Percentiles rank a stretch among this genome's conserved stretches.
These are phyloP conservation scores for Hysterangium stoloniferum DNA, from an alignment of 768 basidiomycete genomes.

Conservation along the genomic window DNA sequence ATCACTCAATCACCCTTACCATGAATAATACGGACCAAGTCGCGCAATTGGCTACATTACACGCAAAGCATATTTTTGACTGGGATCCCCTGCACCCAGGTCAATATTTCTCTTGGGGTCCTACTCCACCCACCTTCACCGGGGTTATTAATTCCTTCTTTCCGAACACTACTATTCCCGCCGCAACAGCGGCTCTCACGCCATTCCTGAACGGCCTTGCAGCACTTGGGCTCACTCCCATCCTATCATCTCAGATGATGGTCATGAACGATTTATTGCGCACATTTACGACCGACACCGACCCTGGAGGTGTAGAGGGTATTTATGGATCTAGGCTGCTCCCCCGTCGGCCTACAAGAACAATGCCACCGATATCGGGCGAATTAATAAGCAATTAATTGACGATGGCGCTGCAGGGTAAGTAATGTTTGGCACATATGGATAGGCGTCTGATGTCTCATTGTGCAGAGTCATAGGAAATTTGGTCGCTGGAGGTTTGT, in stretches of 20 bases:
- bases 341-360: slow-evolving; percentile 6
- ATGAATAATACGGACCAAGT: background rate
- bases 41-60: background rate
- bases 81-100: background rate
- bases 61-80: slow-evolving; percentile 7
- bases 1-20: background rate
- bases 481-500: slow-evolving; percentile 13
- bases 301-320: background rate
- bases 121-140: background rate
- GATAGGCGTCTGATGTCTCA: no score
- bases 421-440: no score
- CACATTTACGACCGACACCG: background rate
- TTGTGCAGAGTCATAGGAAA: slow-evolving; percentile 11
- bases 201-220: slow-evolving; percentile 19
- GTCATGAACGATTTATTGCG: slow-evolving; percentile 1
- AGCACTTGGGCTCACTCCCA: slow-evolving; percentile 10
- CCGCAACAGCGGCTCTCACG: slow-evolving; percentile 15
- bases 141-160: slow-evolving; percentile 15
- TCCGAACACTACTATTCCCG: slow-evolving; percentile 16
- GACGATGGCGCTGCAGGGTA: background rate
- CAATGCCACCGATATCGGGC: slow-evolving; percentile 2
- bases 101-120: slow-evolving; percentile 5
- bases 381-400: background rate
- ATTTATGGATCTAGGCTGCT: slow-evolving; percentile 11
- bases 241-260: background rate